Base-by-base conservation (phyloP, 805 yeast genomes). In the Pichia ethanolica region DNA sequence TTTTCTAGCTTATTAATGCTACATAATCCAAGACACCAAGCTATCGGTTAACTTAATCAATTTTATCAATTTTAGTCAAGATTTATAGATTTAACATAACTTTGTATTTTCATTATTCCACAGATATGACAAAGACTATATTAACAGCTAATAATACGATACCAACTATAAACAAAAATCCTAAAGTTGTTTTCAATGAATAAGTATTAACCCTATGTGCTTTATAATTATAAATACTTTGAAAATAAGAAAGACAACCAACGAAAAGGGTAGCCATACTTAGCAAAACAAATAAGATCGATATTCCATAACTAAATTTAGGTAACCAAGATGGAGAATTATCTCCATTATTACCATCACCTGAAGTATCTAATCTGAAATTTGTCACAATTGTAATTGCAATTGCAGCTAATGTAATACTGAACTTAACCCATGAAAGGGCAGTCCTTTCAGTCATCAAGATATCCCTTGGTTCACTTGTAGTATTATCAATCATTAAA, bases 401-500 rank as follows among this genome's bases (percentile, higher is more conserved):
- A 4, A 77, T 68, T 44, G 78, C 64, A 50, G 72, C 68, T 20
- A 77, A 59, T 10, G 78, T 67, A 5, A 71, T 59, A 2, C 78
- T 60, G 54, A 77, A 74, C 46, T 77, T 64, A 40, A 76, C 59
- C 66, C 78, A 77, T 32, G 77, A 66, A 13, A 78, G 61, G 20
- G 77, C 71, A 1, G 82, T 78, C 35, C 82, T 60, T 56, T 78
- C 83, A 48, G 73, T 71, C 67, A 77, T 79, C 14, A 77, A 60
- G 8, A 74, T 73, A 58, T 78, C 83, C 39, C 83, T 62, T 1
- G 82, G 81, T 56, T 78, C 82, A 3, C 76, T 70, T 4, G 72
- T 64, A 14, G 66, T 60, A 39, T 73, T 69, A 34, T 64, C 62
- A 43, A 71, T 54, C 9, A 68, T 56, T 25, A 68, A 42, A 45